phyloP scores from a whole-genome alignment of 805 yeast genomes.

The Tetrapisispora taiwanensis region DNA sequence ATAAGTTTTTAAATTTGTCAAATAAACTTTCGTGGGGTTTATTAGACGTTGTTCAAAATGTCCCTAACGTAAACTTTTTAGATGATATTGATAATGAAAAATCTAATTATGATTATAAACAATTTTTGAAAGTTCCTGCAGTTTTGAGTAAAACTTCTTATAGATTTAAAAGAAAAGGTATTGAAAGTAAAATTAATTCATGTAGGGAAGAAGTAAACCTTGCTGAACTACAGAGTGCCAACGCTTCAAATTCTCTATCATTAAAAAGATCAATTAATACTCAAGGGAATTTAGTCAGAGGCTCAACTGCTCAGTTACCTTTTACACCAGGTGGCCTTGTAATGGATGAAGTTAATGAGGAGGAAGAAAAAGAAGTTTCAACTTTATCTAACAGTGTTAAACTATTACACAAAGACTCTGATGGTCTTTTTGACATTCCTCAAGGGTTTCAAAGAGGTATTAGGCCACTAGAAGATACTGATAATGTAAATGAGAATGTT shows the following conservation, averaged over 20 bases:
- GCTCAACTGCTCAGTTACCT: slow-evolving; percentile 68
- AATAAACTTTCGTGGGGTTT: slow-evolving; percentile 57
- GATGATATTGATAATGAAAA: slow-evolving; percentile 13
- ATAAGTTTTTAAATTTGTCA: slow-evolving; percentile 52
- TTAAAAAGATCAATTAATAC: slow-evolving; percentile 57
- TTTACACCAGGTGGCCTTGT: slow-evolving; percentile 87
- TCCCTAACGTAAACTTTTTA: slow-evolving; percentile 32
- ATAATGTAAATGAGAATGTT: slow-evolving; percentile 12
- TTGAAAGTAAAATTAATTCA: slow-evolving; percentile 56
- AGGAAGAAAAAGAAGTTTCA: slow-evolving; percentile 13
- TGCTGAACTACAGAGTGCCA: slow-evolving; percentile 36
- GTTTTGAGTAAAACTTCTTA: slow-evolving; percentile 53
- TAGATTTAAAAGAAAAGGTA: slow-evolving; percentile 63
- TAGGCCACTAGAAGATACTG: slow-evolving; percentile 13
- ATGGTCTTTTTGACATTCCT: slow-evolving; percentile 75
- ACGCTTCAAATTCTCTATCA: slow-evolving; percentile 62
- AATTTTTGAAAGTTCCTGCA: slow-evolving; percentile 49
- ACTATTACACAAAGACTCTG: slow-evolving; percentile 51
- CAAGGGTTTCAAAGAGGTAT: slow-evolving; percentile 77
- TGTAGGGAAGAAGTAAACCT: slow-evolving; percentile 54
- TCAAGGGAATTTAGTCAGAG: slow-evolving; percentile 52
- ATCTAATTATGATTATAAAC: slow-evolving; percentile 27
- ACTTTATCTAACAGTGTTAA: slow-evolving; percentile 15
- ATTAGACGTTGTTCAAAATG: slow-evolving; percentile 54
- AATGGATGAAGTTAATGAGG: slow-evolving; percentile 14